phyloP scores from a whole-genome alignment of 176 grass and related monocot genomes.

The Musa troglodytarum region DNA sequence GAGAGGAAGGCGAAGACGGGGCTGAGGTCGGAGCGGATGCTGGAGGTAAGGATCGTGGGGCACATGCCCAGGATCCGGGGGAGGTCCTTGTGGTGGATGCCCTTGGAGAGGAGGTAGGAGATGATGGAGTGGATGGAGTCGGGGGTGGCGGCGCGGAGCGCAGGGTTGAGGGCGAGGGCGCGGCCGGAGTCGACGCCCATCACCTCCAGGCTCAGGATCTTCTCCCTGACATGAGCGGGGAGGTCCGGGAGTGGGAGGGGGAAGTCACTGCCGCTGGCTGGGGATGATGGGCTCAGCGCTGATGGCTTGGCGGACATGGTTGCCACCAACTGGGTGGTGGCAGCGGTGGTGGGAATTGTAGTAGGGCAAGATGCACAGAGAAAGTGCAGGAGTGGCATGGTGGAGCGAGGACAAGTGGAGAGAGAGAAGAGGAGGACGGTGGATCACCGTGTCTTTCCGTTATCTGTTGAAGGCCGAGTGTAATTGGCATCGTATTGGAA shows the following conservation, averaged over 20 bases:
- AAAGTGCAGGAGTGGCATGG: too few species aligned
- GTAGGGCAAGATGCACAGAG: too few species aligned
- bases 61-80: conserved; percentile 38
- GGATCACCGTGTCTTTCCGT: too few species aligned
- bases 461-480: too few species aligned
- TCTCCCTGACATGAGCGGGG: conserved; percentile 12
- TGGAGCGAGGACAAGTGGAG: too few species aligned
- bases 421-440: too few species aligned
- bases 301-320: not conserved
- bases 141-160: conserved; percentile 41
- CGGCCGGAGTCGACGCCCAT: conserved; percentile 46
- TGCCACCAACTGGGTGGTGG: conserved; percentile 24
- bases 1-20: conserved; percentile 37
- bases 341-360: too few species aligned
- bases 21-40: conserved; percentile 24
- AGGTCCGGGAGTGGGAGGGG: conserved; percentile 29
- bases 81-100: conserved; percentile 37
- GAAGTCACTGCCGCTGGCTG: conserved; percentile 41
- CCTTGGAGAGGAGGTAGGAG: conserved; percentile 47
- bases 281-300: not conserved
- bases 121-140: conserved; percentile 34
- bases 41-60: conserved; percentile 46
- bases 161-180: conserved; percentile 44
- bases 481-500: too few species aligned
- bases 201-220: conserved; percentile 19